Conservation (phyloP, 176 grass and related monocot species). For the Eremochloa ophiuroides region DNA sequence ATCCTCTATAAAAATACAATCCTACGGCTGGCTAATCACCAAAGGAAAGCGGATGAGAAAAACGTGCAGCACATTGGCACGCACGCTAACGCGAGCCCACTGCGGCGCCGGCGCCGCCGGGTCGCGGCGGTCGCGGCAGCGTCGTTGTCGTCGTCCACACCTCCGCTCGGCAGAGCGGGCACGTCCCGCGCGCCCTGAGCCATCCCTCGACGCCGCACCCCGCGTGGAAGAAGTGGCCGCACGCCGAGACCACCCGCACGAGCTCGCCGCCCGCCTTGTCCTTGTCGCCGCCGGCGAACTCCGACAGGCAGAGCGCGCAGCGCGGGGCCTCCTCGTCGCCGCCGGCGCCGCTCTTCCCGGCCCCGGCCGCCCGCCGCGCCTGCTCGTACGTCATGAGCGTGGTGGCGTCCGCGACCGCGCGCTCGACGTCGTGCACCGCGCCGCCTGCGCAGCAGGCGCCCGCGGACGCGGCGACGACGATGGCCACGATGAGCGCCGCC, state of each 20-base stretch:
- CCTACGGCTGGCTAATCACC: neutral
- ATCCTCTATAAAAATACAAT: neutral
- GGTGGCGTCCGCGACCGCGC: neutral
- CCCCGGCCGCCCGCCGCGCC: neutral
- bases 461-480: neutral
- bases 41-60: neutral
- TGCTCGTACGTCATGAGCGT: conserved; percentile 28
- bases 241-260: conserved; percentile 37
- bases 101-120: neutral
- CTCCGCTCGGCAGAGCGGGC: neutral
- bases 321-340: neutral
- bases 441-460: neutral
- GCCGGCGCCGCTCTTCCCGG: neutral
- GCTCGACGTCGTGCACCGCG: conserved; percentile 26
- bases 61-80: neutral
- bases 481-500: conserved; percentile 13
- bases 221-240: conserved; percentile 51
- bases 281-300: neutral
- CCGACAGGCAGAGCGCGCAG: conserved; percentile 24
- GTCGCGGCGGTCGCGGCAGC: neutral
- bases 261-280: neutral
- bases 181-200: conserved; percentile 18
- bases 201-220: conserved; percentile 31
- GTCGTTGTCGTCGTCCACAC: neutral
- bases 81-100: neutral